phyloP scores from a whole-genome alignment of 805 yeast species.

The Metschnikowia gruessii region DNA sequence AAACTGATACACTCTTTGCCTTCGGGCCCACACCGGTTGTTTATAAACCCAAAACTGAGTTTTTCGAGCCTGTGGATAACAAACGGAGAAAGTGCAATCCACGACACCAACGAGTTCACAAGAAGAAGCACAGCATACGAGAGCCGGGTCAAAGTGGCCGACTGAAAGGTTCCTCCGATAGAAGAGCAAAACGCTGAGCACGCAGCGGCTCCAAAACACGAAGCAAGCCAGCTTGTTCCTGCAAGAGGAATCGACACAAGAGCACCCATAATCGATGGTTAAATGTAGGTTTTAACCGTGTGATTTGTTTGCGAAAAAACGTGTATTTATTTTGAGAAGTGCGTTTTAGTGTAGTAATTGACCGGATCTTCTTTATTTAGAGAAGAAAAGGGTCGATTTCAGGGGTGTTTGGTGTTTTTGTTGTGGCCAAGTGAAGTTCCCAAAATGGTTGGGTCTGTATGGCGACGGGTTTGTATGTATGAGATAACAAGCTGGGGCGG shows the following conservation, averaged over 20 bases:
- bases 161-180: constrained; percentile 59
- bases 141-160: constrained; percentile 80
- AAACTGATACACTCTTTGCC: constrained; percentile 84
- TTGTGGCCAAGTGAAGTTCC: no score
- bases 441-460: no score
- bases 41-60: constrained; percentile 65
- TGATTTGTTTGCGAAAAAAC: no score
- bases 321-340: no score
- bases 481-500: no score
- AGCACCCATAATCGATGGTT: constrained; percentile 17
- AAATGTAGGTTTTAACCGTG: neutral
- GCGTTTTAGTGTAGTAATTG: no score
- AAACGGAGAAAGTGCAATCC: constrained; percentile 88
- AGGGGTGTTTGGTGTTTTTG: no score
- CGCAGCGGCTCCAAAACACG: constrained; percentile 46
- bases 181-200: constrained; percentile 57
- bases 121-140: constrained; percentile 79
- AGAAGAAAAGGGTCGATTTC: no score
- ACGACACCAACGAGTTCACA: constrained; percentile 76
- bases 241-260: constrained; percentile 19
- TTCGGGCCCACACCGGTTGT: constrained; percentile 62
- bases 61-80: constrained; percentile 70
- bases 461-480: no score
- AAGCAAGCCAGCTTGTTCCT: constrained; percentile 15
- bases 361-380: no score